Conservation (phyloP, 106 monocot species). For the Dendrobium huoshanense region DNA sequence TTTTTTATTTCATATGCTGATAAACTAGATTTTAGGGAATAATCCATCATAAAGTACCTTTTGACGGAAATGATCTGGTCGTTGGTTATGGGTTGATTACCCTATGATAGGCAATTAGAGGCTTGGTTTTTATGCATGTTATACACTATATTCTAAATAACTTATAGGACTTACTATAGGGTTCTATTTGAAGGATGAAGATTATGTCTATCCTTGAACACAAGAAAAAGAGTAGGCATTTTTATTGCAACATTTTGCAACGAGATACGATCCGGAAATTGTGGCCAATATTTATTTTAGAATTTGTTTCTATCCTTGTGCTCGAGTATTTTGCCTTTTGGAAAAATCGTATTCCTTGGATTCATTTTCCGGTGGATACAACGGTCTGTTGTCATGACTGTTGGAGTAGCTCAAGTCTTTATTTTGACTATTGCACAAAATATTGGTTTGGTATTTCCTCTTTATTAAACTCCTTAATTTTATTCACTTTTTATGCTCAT, state of each 20-base stretch:
- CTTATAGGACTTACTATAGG: no score
- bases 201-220: no score
- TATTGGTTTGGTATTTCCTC: conserved; percentile 74
- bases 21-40: no score
- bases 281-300: conserved; percentile 77
- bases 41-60: no score
- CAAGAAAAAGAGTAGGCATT: no score
- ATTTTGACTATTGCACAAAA: conserved; percentile 75
- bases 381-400: conserved; percentile 71
- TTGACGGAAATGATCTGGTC: no score
- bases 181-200: no score
- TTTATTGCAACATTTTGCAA: conserved; percentile 34
- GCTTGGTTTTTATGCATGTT: no score
- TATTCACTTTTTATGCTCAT: neutral
- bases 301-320: conserved; percentile 71
- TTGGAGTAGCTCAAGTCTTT: conserved; percentile 62
- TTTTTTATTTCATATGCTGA: no score
- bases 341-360: conserved; percentile 70
- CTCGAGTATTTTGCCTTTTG: conserved; percentile 88
- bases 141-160: no score
- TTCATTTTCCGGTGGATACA: conserved; percentile 13
- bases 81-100: no score
- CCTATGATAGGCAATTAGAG: no score
- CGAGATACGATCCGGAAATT: conserved; percentile 56
- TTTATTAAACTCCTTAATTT: conserved; percentile 3